These are phyloP conservation scores for Pleurotus salmoneostramineus DNA, from an alignment of 768 basidiomycete species.

Conservation along the genomic window DNA sequence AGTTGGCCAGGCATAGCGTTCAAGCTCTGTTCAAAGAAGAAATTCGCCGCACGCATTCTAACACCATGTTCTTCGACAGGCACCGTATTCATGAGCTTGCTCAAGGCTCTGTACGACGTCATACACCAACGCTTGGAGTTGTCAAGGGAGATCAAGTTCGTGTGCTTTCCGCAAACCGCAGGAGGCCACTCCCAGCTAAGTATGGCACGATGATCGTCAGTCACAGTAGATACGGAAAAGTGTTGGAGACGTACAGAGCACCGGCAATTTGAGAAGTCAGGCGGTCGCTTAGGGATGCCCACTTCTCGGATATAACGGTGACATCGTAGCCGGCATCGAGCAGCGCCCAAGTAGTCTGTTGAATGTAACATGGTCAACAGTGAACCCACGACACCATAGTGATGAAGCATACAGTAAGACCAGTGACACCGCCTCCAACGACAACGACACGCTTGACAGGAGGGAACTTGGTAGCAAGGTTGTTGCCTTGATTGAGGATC, in stretches of 20 bases:
- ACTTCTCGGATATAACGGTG: slow-evolving; percentile 24
- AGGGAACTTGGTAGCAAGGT: neutral
- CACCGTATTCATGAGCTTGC: slow-evolving; percentile 16
- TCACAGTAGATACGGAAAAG: too few relatives aligned
- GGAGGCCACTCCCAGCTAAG: slow-evolving; percentile 33
- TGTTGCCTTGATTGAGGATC: neutral
- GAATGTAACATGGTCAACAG: neutral
- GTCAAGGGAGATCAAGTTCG: slow-evolving; percentile 26
- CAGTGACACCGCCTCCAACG: neutral
- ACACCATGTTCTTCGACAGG: slow-evolving; percentile 24
- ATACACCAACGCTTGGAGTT: slow-evolving; percentile 32
- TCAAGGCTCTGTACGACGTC: slow-evolving; percentile 29
- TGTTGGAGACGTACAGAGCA: slow-evolving; percentile 18
- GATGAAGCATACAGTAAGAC: neutral
- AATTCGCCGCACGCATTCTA: slow-evolving; percentile 27
- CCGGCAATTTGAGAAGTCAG: slow-evolving; percentile 22
- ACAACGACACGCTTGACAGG: neutral
- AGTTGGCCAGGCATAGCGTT: slow-evolving; percentile 22
- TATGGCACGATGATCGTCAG: neutral
- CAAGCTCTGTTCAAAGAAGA: slow-evolving; percentile 26
- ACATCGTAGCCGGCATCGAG: slow-evolving; percentile 30
- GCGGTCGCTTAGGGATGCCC: slow-evolving; percentile 13
- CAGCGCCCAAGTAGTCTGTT: slow-evolving; percentile 24
- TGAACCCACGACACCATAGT: neutral
- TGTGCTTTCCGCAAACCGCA: slow-evolving; percentile 34